These are phyloP conservation scores for Zymoseptoria brevis DNA, from an alignment of 2,329 filamentous ascomycete genomes.

Conservation along the genomic window DNA sequence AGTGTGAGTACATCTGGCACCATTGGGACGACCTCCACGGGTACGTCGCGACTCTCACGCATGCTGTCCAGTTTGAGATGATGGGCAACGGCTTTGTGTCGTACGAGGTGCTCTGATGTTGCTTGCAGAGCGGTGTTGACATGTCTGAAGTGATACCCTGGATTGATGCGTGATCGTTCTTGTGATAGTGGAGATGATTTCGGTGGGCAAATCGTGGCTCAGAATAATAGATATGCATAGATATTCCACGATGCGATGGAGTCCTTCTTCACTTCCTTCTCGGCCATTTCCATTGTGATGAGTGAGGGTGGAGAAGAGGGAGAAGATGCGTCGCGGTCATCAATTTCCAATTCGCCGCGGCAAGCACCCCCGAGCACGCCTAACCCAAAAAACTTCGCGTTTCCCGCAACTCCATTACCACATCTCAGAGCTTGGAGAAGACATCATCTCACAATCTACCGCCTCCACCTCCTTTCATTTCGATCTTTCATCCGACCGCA, in stretches of 20 bases:
- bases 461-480: not conserved
- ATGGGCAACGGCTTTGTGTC: not conserved
- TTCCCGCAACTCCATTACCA: not conserved
- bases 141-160: too few relatives aligned
- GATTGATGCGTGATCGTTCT: too few relatives aligned
- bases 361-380: not conserved
- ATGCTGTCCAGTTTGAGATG: not conserved
- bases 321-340: not conserved
- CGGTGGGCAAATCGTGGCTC: too few relatives aligned
- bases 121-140: too few relatives aligned
- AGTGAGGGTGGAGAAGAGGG: not conserved
- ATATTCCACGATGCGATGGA: too few relatives aligned
- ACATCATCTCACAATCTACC: not conserved
- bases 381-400: not conserved
- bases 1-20: conserved; percentile 6
- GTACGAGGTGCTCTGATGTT: too few relatives aligned
- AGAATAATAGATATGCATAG: too few relatives aligned
- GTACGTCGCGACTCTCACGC: conserved; percentile 1
- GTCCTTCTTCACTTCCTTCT: not conserved
- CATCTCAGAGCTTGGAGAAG: not conserved
- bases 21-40: conserved; percentile 1
- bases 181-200: too few relatives aligned
- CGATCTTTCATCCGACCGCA: not conserved
- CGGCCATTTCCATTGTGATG: not conserved
- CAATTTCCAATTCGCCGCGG: not conserved